Evolutionary conservation across 1,139 yeast genomes (phyloP).

Genomic region (Diutina pseudorugosa): DNA sequence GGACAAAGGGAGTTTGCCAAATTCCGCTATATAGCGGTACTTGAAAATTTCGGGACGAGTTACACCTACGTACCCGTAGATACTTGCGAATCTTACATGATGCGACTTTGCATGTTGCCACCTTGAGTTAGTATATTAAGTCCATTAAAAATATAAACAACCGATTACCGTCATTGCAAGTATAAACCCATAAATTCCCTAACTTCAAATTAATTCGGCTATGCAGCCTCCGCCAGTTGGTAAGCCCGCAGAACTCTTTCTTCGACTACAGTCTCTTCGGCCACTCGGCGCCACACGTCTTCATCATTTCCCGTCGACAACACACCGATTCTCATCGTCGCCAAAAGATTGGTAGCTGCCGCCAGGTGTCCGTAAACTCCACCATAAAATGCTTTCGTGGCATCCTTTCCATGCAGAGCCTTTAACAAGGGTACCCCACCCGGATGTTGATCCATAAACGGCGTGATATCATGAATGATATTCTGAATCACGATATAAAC

Average conservation of each 20-base stretch:
- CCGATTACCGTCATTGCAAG: no score
- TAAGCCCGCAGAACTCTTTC: constrained; percentile 16
- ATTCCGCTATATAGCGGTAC: no score
- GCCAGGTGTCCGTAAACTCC: constrained; percentile 68
- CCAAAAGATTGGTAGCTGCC: constrained; percentile 58
- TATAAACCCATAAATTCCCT: neutral
- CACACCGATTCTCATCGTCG: constrained; percentile 67
- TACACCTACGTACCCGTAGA: no score
- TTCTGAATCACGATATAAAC: constrained; percentile 35
- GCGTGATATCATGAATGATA: constrained; percentile 63
- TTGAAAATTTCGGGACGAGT: no score
- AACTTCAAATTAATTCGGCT: neutral
- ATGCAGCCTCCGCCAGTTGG: constrained; percentile 36
- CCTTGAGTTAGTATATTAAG: no score
- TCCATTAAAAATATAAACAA: no score
- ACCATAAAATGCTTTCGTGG: constrained; percentile 61
- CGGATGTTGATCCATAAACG: constrained; percentile 62
- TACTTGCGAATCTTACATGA: no score
- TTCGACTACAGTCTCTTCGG: constrained; percentile 27
- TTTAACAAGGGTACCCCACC: constrained; percentile 52
- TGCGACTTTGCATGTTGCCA: no score
- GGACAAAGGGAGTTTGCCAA: no score
- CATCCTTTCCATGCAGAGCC: constrained; percentile 61
- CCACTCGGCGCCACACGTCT: constrained; percentile 62
- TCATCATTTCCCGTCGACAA: constrained; percentile 74